Conservation (phyloP, 192 early-diverging fungal genomes). For the Umbelopsis ramanniana region DNA sequence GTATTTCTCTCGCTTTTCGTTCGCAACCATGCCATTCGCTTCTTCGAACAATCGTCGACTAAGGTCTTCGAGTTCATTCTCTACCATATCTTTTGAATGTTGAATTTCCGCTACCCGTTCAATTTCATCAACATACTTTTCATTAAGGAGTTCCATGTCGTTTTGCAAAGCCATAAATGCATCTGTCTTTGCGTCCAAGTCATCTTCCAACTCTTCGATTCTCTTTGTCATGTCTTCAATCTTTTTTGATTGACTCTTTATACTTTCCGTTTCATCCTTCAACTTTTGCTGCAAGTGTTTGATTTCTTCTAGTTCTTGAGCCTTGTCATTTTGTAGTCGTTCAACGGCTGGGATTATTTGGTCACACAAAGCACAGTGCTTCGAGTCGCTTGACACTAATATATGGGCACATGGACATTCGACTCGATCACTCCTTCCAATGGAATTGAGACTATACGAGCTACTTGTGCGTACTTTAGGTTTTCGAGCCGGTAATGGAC, state of each 20-base stretch:
- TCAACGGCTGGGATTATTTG: slow-evolving; percentile 38
- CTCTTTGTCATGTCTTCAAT: slow-evolving; percentile 17
- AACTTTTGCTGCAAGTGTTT: slow-evolving; percentile 19
- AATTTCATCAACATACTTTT: slow-evolving; percentile 86
- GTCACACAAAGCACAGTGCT: slow-evolving; percentile 34
- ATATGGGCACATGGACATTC: slow-evolving; percentile 41
- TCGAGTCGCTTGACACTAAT: slow-evolving; percentile 24
- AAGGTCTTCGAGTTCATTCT: slow-evolving; percentile 94
- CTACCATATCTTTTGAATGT: slow-evolving; percentile 88
- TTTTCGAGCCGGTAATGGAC: slow-evolving; percentile 4
- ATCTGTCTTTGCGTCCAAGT: slow-evolving; percentile 70
- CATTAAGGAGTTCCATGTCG: slow-evolving; percentile 74
- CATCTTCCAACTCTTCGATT: slow-evolving; percentile 53
- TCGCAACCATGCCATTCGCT: slow-evolving; percentile 91
- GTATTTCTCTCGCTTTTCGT: slow-evolving; percentile 68
- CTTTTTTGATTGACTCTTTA: slow-evolving; percentile 14
- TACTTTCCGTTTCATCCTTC: slow-evolving; percentile 25
- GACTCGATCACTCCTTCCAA: slow-evolving; percentile 43
- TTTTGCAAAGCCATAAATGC: slow-evolving; percentile 66
- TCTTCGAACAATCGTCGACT: slow-evolving; percentile 92
- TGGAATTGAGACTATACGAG: slow-evolving; percentile 10
- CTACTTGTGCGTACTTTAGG: slow-evolving; percentile 22
- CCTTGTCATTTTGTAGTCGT: slow-evolving; percentile 32
- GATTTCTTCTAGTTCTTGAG: slow-evolving; percentile 27
- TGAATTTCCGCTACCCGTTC: slow-evolving; percentile 88